phyloP scores from a whole-genome alignment of 2,329 filamentous ascomycete species.

The Cladosporium sp. region DNA sequence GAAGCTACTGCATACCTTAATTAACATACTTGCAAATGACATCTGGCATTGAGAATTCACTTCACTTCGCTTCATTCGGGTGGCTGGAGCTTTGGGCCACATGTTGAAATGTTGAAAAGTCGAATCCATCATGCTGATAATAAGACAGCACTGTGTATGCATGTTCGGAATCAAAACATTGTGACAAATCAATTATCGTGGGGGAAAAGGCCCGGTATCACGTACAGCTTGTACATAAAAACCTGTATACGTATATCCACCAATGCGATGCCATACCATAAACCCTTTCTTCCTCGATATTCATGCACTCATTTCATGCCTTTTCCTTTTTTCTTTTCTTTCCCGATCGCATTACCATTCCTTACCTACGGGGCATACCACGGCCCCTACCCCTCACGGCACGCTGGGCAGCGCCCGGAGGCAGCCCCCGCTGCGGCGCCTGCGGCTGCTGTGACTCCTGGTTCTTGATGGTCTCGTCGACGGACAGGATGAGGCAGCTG shows the following conservation, averaged over 20 bases:
- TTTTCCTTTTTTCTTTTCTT: constrained; percentile 2
- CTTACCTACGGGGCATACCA: constrained; percentile 78
- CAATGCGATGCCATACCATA: constrained; percentile 4
- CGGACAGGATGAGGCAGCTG: constrained; percentile 87
- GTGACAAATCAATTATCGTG: too few relatives aligned
- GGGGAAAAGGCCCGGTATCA: neutral
- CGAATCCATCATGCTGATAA: too few relatives aligned
- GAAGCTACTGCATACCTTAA: too few relatives aligned
- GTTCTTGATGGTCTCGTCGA: constrained; percentile 97
- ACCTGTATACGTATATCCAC: constrained; percentile 3
- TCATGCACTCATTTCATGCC: neutral
- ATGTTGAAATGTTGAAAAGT: too few relatives aligned
- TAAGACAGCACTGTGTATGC: too few relatives aligned
- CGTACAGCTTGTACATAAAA: constrained; percentile 11
- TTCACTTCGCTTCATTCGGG: too few relatives aligned
- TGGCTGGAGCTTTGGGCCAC: too few relatives aligned
- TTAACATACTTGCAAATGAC: too few relatives aligned
- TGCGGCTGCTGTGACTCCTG: constrained; percentile 86
- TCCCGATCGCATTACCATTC: neutral
- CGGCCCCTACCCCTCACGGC: constrained; percentile 79
- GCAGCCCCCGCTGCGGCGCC: constrained; percentile 65
- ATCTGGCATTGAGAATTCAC: too few relatives aligned
- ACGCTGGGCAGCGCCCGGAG: constrained; percentile 70
- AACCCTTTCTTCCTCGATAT: neutral
- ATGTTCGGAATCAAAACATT: too few relatives aligned